Conservation (phyloP, 345 rosid genomes). For the Litchi chinensis region DNA sequence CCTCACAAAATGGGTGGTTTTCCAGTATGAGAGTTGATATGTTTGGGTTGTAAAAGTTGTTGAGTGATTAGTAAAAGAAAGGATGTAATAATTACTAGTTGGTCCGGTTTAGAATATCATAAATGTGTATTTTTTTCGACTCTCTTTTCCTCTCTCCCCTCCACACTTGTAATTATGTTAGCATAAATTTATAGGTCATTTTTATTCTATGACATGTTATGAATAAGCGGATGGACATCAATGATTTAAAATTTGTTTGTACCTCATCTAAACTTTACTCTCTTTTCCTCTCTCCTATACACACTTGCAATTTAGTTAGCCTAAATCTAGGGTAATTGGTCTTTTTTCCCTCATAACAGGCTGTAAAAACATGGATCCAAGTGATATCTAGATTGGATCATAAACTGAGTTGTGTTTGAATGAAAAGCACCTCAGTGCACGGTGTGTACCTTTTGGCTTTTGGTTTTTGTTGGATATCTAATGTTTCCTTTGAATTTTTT, state of each 20-base stretch:
- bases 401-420: too few relatives aligned
- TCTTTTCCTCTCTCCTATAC: too few relatives aligned
- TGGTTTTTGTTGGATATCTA: slow-evolving; percentile 3
- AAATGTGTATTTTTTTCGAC: not conserved
- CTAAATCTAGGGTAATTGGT: too few relatives aligned
- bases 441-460: not conserved
- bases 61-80: slow-evolving; percentile 22
- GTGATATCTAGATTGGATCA: too few relatives aligned
- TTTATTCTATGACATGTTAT: too few relatives aligned
- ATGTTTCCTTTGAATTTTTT: not conserved
- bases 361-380: too few relatives aligned
- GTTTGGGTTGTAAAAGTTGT: slow-evolving; percentile 38
- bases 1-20: slow-evolving; percentile 29
- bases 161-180: not conserved
- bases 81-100: slow-evolving; percentile 18
- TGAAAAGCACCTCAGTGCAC: too few relatives aligned
- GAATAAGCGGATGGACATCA: too few relatives aligned
- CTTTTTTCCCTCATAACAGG: too few relatives aligned
- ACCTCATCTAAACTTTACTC: too few relatives aligned
- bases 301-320: too few relatives aligned
- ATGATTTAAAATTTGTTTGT: too few relatives aligned
- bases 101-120: slow-evolving; percentile 9
- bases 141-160: not conserved
- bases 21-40: slow-evolving; percentile 21
- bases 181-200: not conserved